A percentile compares a stretch with the other conserved stretches of the same genome.
Conservation (phyloP, 139 green algal species). For the Chlorella vulgaris region DNA sequence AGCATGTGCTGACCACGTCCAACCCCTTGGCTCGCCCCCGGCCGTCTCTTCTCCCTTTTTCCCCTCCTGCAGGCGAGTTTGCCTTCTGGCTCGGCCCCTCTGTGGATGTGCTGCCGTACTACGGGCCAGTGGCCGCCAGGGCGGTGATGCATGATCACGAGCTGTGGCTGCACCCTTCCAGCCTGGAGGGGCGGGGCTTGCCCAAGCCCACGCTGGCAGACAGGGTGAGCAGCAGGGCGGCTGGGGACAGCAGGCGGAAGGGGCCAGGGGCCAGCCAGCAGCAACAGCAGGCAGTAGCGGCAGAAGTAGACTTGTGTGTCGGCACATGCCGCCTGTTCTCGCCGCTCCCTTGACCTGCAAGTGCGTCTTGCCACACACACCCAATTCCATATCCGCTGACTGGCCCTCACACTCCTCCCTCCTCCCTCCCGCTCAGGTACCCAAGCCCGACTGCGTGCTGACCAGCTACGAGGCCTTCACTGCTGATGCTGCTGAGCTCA, state of each 20-base stretch:
- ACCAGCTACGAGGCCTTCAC: slow-evolving; percentile 68
- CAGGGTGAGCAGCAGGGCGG: neutral
- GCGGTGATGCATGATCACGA: slow-evolving; percentile 73
- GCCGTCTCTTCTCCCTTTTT: neutral
- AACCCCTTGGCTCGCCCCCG: neutral
- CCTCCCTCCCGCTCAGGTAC: slow-evolving; percentile 38
- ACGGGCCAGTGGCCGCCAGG: slow-evolving; percentile 56
- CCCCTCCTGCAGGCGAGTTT: slow-evolving; percentile 44
- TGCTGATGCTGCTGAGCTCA: slow-evolving; percentile 56
- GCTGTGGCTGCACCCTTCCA: slow-evolving; percentile 77
- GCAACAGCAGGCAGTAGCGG: no score
- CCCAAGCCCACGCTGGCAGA: slow-evolving; percentile 4
- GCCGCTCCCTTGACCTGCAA: no score
- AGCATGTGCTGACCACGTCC: no score
- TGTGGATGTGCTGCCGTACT: slow-evolving; percentile 66
- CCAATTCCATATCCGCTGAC: no score
- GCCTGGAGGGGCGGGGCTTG: slow-evolving; percentile 57
- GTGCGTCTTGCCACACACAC: no score
- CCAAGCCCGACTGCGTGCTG: slow-evolving; percentile 79
- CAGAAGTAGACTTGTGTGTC: no score
- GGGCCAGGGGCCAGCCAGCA: neutral
- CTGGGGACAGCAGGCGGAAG: neutral
- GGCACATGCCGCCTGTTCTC: no score
- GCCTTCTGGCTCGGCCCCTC: slow-evolving; percentile 52
- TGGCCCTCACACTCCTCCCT: no score